Evolutionary conservation across 2,329 filamentous ascomycete genomes (phyloP).

Genomic region (Diaporthe nobilis): DNA sequence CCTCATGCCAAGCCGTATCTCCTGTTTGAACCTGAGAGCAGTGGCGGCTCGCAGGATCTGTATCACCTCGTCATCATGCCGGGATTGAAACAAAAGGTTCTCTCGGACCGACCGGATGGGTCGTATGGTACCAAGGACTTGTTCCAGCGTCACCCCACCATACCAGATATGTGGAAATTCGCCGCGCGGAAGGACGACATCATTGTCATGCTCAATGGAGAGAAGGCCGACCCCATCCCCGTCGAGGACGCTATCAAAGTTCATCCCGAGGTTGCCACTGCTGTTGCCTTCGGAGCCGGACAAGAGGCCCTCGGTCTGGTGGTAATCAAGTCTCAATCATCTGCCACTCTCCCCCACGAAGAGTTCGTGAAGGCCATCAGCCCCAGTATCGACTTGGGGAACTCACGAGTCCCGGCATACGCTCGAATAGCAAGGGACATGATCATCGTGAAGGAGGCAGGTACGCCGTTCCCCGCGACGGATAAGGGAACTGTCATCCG

Average conservation of each 20-base stretch:
- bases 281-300: conserved; percentile 25
- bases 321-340: conserved; percentile 13
- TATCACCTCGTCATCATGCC: conserved; percentile 21
- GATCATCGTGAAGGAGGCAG: conserved; percentile 28
- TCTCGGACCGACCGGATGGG: conserved; percentile 31
- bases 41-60: not conserved
- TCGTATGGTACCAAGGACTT: conserved; percentile 36
- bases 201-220: conserved; percentile 55
- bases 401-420: conserved; percentile 30
- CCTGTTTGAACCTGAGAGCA: conserved; percentile 13
- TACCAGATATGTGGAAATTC: conserved; percentile 56
- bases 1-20: conserved; percentile 20
- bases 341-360: not conserved
- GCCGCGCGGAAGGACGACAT: conserved; percentile 55
- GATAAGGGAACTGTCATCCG: conserved; percentile 30
- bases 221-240: conserved; percentile 48
- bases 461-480: conserved; percentile 12
- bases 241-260: conserved; percentile 8
- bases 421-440: conserved; percentile 20
- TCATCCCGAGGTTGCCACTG: conserved; percentile 9
- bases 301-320: conserved; percentile 25
- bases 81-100: conserved; percentile 4
- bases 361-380: not conserved
- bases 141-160: conserved; percentile 50
- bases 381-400: not conserved